These are phyloP conservation scores for Inga leiocalycina DNA, from an alignment of 306 rosid species.

Conservation along the genomic window DNA sequence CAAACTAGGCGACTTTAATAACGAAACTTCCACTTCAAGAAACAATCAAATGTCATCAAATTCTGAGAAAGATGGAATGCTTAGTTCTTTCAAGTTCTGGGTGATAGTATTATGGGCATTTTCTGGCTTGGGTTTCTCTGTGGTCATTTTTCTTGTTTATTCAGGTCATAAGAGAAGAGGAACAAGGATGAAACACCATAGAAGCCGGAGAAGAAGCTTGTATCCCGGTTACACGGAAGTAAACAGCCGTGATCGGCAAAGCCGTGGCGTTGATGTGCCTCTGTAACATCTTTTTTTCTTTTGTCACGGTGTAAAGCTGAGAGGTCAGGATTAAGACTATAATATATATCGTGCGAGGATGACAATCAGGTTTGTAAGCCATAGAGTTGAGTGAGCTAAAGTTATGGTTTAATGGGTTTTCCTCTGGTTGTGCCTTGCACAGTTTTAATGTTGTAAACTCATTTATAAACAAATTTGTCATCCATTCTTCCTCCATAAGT, in stretches of 20 bases:
- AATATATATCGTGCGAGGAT: conserved; percentile 7
- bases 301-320: conserved; percentile 27
- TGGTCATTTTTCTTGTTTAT: conserved; percentile 47
- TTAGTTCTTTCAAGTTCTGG: conserved; percentile 79
- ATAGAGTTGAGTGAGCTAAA: conserved; percentile 20
- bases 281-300: conserved; percentile 18
- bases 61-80: conserved; percentile 53
- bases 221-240: conserved; percentile 58
- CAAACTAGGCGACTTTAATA: conserved; percentile 55
- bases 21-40: conserved; percentile 34
- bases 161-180: conserved; percentile 67
- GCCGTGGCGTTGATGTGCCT: conserved; percentile 47
- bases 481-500: not conserved
- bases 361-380: conserved; percentile 22
- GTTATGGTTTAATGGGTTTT: not conserved
- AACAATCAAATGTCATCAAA: conserved; percentile 28
- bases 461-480: not conserved
- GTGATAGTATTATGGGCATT: conserved; percentile 74
- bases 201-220: conserved; percentile 70
- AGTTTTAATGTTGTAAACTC: conserved; percentile 5
- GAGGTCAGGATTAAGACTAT: conserved; percentile 11
- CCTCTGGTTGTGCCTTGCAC: not conserved
- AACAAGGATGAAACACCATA: conserved; percentile 54
- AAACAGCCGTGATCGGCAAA: conserved; percentile 64
- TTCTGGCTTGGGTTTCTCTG: conserved; percentile 78